Conservation (phyloP, 805 yeast genomes). For the Cyberlindnera petersonii region DNA sequence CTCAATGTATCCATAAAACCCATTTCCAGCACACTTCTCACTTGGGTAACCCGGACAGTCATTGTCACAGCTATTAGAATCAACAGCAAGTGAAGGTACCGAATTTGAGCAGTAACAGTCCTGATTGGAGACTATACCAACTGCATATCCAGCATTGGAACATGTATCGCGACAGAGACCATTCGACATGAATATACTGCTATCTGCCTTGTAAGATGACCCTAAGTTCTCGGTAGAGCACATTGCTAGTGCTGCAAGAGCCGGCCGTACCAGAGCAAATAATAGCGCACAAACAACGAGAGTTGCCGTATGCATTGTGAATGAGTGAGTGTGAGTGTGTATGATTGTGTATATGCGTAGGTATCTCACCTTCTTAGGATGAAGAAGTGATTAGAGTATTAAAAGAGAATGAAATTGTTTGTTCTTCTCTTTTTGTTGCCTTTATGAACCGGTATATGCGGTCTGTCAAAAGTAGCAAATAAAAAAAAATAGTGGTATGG, state of each 20-base stretch:
- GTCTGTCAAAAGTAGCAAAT: too few relatives aligned
- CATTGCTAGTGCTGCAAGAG: constrained; percentile 9
- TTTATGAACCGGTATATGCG: too few relatives aligned
- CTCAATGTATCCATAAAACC: constrained; percentile 40
- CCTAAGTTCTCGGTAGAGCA: constrained; percentile 23
- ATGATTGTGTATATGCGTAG: too few relatives aligned
- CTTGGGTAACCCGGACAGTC: constrained; percentile 42
- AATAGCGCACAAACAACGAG: too few relatives aligned
- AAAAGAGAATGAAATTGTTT: too few relatives aligned
- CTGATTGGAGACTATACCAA: constrained; percentile 42
- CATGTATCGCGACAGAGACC: constrained; percentile 42
- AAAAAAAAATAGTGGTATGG: too few relatives aligned
- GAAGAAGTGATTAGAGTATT: too few relatives aligned
- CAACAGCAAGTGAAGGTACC: constrained; percentile 36
- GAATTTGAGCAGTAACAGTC: constrained; percentile 43
- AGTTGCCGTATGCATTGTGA: too few relatives aligned
- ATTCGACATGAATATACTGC: constrained; percentile 32
- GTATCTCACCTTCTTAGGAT: too few relatives aligned
- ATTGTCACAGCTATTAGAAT: constrained; percentile 30
- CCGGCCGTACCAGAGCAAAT: constrained; percentile 1
- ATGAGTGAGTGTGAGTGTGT: too few relatives aligned
- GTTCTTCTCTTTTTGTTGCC: too few relatives aligned
- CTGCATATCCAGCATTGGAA: constrained; percentile 30
- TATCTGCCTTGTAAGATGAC: constrained; percentile 1
- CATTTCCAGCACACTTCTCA: constrained; percentile 38